These are phyloP conservation scores for Hyphopichia pseudoburtonii DNA, from an alignment of 1,139 yeast genomes.

Conservation along the genomic window DNA sequence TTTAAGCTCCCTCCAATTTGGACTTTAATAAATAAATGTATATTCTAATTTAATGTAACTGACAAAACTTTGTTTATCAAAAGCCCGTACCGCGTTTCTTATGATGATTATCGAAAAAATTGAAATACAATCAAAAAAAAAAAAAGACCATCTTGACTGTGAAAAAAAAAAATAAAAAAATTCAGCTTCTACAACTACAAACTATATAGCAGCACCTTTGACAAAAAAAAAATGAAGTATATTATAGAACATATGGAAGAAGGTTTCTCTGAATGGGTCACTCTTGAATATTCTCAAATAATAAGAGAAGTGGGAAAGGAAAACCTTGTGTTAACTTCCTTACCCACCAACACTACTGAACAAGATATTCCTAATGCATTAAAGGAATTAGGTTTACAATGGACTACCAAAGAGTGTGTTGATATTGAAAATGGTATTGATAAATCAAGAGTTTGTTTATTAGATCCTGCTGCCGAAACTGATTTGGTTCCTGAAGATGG, in stretches of 20 bases:
- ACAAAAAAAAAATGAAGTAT: conserved; percentile 62
- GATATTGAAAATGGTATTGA: conserved; percentile 42
- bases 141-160: background rate
- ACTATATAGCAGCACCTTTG: no score
- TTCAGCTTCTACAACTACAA: background rate
- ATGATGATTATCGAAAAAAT: background rate
- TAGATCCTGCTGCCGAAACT: conserved; percentile 81
- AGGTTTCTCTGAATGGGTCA: conserved; percentile 96
- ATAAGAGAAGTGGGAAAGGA: conserved; percentile 77
- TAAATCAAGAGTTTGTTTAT: conserved; percentile 64
- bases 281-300: conserved; percentile 80
- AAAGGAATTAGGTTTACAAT: conserved; percentile 64
- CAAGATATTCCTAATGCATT: conserved; percentile 66
- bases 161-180: background rate
- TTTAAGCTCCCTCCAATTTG: no score
- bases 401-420: conserved; percentile 78
- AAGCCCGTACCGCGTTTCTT: background rate
- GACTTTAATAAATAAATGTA: no score
- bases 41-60: no score
- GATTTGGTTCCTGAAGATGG: conserved; percentile 75
- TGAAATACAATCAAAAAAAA: no score
- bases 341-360: conserved; percentile 62
- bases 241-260: conserved; percentile 97
- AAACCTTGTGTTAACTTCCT: conserved; percentile 74
- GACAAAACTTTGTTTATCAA: no score